A percentile compares a stretch with the other conserved stretches of the same genome.
Conservation (phyloP, 1,284 basidiomycete species). For the Gymnopus androsaceus region DNA sequence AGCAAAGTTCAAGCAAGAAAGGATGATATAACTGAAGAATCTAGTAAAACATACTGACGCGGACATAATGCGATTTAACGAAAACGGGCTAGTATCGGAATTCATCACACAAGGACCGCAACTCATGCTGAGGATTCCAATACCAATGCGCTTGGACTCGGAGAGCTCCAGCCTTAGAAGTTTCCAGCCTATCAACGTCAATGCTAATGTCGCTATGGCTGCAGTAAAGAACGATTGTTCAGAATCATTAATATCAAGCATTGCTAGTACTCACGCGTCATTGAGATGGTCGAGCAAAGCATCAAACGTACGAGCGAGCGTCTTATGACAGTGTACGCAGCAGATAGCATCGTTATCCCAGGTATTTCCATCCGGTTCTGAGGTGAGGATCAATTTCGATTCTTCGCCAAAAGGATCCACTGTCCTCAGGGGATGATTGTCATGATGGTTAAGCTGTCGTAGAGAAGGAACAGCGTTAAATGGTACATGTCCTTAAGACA, state of each 20-base stretch:
- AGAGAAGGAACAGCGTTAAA: neutral
- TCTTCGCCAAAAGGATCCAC: neutral
- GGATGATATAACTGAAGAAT: neutral
- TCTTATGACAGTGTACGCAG: constrained; percentile 1
- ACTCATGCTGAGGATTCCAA: neutral
- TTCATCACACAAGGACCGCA: neutral
- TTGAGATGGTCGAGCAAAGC: neutral
- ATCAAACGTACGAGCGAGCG: neutral
- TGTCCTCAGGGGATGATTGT: neutral
- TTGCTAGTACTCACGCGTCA: neutral
- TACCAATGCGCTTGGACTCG: neutral
- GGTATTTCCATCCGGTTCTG: neutral
- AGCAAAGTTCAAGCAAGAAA: neutral
- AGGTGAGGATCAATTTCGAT: neutral
- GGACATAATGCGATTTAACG: no score
- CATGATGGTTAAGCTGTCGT: neutral
- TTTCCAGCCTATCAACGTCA: neutral
- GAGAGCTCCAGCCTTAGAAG: neutral
- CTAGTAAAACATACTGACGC: no score
- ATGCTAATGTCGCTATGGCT: neutral
- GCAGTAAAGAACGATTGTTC: neutral
- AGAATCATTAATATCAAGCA: no score
- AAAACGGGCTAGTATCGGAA: neutral
- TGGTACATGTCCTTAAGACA: neutral
- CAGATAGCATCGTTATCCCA: neutral